These are phyloP conservation scores for Lentinula edodes DNA, from an alignment of 768 basidiomycete genomes.

Conservation along the genomic window DNA sequence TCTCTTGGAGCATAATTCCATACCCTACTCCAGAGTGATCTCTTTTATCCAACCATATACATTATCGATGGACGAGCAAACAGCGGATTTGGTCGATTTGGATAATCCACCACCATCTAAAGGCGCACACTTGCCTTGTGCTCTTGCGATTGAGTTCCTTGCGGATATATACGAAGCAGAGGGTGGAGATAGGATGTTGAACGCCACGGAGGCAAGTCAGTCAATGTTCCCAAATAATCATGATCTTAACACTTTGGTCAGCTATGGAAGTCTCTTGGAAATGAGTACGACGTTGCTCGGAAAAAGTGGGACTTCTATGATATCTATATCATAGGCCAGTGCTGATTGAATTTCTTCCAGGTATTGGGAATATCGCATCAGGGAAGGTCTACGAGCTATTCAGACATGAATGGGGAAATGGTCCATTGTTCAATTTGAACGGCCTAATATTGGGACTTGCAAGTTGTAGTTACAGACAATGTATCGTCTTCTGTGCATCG, in stretches of 20 bases:
- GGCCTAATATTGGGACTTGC: no score
- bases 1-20: conserved; percentile 55
- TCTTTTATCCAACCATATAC: conserved; percentile 68
- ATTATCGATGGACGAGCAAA: conserved; percentile 20
- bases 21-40: conserved; percentile 49
- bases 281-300: conserved; percentile 67
- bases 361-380: conserved; percentile 76
- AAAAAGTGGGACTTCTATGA: conserved; percentile 47
- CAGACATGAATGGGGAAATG: neutral
- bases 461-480: neutral
- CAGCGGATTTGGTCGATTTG: conserved; percentile 54
- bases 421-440: neutral
- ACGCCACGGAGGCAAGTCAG: conserved; percentile 43
- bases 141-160: conserved; percentile 78
- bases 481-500: no score
- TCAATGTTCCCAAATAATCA: conserved; percentile 3
- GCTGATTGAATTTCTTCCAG: conserved; percentile 25
- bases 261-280: conserved; percentile 69
- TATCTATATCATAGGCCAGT: conserved; percentile 9
- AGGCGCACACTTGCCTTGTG: conserved; percentile 69
- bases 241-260: conserved; percentile 21
- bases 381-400: conserved; percentile 28
- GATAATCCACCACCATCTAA: conserved; percentile 66
- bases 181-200: conserved; percentile 38
- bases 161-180: conserved; percentile 69